Conservation (phyloP, 805 yeast genomes). For the Sugiyamaella boreocaroliniensis region DNA sequence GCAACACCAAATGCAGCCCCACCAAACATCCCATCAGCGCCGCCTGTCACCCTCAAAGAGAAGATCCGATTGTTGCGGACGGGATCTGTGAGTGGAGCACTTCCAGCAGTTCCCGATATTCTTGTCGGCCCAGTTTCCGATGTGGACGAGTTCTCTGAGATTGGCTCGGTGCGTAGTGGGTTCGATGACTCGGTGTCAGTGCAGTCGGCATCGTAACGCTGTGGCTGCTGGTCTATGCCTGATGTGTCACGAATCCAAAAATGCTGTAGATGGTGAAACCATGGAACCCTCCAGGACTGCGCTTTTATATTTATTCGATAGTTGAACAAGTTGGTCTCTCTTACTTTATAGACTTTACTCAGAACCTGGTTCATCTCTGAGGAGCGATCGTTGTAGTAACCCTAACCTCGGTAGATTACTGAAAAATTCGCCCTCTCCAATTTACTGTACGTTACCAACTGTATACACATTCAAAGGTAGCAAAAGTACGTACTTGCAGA, state of each 20-base stretch:
- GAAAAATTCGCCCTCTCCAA: not conserved
- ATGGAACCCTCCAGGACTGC: too few relatives aligned
- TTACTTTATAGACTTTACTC: too few relatives aligned
- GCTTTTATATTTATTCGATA: too few relatives aligned
- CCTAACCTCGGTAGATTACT: not conserved
- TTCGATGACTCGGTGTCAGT: conserved; percentile 3
- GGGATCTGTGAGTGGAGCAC: conserved; percentile 19
- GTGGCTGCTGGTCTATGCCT: too few relatives aligned
- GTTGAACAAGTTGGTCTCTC: too few relatives aligned
- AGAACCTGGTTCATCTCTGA: too few relatives aligned
- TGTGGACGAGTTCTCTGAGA: not conserved
- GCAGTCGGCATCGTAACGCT: not conserved
- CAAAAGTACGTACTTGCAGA: not conserved
- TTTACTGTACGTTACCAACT: not conserved
- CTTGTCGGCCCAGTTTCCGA: not conserved
- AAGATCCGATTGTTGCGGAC: conserved; percentile 23
- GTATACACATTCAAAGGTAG: not conserved
- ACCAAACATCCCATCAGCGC: conserved; percentile 21
- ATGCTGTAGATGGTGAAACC: too few relatives aligned
- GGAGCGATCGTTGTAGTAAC: too few relatives aligned
- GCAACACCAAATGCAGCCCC: conserved; percentile 1
- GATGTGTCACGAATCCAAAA: too few relatives aligned
- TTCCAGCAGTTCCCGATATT: not conserved
- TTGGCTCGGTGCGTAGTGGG: not conserved
- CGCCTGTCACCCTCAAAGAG: conserved; percentile 23